Conservation (phyloP, 1,284 basidiomycete genomes). For the Blastosporella zonata region DNA sequence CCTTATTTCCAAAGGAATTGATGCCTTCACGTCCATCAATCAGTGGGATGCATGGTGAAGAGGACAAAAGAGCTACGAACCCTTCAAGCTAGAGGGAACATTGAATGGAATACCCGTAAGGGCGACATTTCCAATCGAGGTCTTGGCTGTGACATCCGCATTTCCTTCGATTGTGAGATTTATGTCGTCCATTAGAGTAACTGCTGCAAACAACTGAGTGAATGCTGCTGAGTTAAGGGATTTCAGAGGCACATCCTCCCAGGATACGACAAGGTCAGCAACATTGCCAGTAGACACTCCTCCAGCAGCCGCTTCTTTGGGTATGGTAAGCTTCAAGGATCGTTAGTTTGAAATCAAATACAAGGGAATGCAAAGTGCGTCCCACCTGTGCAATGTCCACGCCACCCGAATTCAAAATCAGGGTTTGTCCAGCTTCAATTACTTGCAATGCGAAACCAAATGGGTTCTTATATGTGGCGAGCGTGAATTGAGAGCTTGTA, state of each 20-base stretch:
- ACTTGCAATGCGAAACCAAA: slow-evolving; percentile 76
- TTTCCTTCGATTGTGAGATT: slow-evolving; percentile 54
- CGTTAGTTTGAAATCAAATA: slow-evolving; percentile 4
- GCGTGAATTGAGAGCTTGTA: slow-evolving; percentile 57
- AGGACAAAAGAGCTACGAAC: slow-evolving; percentile 28
- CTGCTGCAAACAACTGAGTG: slow-evolving; percentile 53
- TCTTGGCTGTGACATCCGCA: slow-evolving; percentile 61
- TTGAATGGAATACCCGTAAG: slow-evolving; percentile 66
- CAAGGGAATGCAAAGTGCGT: not conserved
- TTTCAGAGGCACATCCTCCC: slow-evolving; percentile 53
- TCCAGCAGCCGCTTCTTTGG: slow-evolving; percentile 46
- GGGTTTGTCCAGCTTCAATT: slow-evolving; percentile 51
- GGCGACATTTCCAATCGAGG: slow-evolving; percentile 65
- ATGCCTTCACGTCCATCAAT: slow-evolving; percentile 37
- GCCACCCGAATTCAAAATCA: slow-evolving; percentile 49
- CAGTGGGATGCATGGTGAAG: not conserved
- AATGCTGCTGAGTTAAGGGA: slow-evolving; percentile 58
- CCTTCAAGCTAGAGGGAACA: slow-evolving; percentile 53
- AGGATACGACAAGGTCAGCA: slow-evolving; percentile 56
- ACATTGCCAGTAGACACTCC: slow-evolving; percentile 69
- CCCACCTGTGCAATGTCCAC: slow-evolving; percentile 54
- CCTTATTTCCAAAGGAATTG: slow-evolving; percentile 50
- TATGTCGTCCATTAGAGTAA: slow-evolving; percentile 49
- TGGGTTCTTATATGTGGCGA: slow-evolving; percentile 73
- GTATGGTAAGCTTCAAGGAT: slow-evolving; percentile 49